phyloP scores from a whole-genome alignment of 2,329 filamentous ascomycete species.

The Sporothrix euskadiensis region DNA sequence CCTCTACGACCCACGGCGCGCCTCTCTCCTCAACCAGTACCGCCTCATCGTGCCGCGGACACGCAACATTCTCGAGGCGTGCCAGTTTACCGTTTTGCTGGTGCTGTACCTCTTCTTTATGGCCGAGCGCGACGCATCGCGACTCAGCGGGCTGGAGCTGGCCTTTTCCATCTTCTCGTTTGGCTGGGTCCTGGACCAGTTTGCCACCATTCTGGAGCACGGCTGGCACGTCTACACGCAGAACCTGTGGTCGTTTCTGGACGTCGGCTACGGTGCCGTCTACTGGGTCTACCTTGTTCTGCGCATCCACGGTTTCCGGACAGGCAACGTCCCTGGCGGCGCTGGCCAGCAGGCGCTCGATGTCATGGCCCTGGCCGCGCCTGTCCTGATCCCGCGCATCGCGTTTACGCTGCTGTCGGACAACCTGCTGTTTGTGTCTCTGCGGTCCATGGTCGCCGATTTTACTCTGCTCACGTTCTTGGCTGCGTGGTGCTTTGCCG shows the following conservation, averaged over 20 bases:
- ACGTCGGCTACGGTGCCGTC: slow-evolving; percentile 73
- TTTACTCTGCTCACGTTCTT: slow-evolving; percentile 76
- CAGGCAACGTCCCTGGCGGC: slow-evolving; percentile 43
- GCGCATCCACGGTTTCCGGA: slow-evolving; percentile 64
- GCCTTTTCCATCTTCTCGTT: slow-evolving; percentile 72
- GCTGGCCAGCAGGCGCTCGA: slow-evolving; percentile 69
- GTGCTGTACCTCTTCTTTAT: slow-evolving; percentile 71
- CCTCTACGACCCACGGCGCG: slow-evolving; percentile 74
- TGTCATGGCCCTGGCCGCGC: slow-evolving; percentile 75
- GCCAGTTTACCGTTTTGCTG: slow-evolving; percentile 71
- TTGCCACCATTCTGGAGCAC: slow-evolving; percentile 75
- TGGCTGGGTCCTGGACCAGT: slow-evolving; percentile 78
- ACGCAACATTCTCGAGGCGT: slow-evolving; percentile 71
- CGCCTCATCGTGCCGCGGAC: slow-evolving; percentile 79
- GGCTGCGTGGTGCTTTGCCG: slow-evolving; percentile 79
- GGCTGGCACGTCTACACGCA: slow-evolving; percentile 78
- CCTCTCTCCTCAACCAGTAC: slow-evolving; percentile 79
- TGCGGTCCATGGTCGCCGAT: slow-evolving; percentile 82
- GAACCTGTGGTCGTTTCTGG: slow-evolving; percentile 85
- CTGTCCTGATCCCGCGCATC: slow-evolving; percentile 73
- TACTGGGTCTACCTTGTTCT: slow-evolving; percentile 68
- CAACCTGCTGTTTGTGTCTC: slow-evolving; percentile 78
- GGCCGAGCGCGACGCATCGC: slow-evolving; percentile 62
- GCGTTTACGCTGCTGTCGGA: slow-evolving; percentile 83
- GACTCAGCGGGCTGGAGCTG: slow-evolving; percentile 60